Evolutionary conservation across 2,329 filamentous ascomycete genomes (phyloP).

Genomic region (Pseudogymnoascus sp.): DNA sequence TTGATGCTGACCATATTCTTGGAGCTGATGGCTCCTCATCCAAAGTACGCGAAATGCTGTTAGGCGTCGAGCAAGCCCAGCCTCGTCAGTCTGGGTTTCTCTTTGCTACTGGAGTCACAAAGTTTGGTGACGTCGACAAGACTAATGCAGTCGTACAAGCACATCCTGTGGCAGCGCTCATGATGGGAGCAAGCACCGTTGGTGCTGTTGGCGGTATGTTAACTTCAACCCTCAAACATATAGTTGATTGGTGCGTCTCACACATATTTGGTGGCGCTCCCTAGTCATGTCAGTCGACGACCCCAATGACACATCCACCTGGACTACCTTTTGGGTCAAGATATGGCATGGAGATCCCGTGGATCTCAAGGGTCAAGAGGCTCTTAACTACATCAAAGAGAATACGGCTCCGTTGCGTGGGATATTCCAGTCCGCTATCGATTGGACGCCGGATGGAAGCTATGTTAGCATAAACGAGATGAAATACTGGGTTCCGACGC

Average conservation of each 20-base stretch:
- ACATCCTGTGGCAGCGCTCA: constrained; percentile 29
- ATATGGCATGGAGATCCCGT: constrained; percentile 28
- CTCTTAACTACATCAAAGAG: constrained; percentile 28
- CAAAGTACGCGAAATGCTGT: constrained; percentile 27
- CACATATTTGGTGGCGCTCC: background rate
- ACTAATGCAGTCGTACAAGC: constrained; percentile 22
- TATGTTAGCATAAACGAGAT: constrained; percentile 31
- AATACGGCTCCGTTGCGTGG: constrained; percentile 25
- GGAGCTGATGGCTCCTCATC: constrained; percentile 30
- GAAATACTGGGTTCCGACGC: constrained; percentile 29
- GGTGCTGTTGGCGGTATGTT: constrained; percentile 28
- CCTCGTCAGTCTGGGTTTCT: constrained; percentile 25
- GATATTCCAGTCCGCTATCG: constrained; percentile 29
- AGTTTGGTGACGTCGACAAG: constrained; percentile 24
- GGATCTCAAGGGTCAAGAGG: constrained; percentile 30
- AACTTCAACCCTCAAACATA: background rate
- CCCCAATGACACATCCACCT: constrained; percentile 23
- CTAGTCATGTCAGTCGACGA: constrained; percentile 24
- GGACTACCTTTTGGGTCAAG: constrained; percentile 33
- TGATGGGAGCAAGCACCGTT: constrained; percentile 27
- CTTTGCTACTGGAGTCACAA: constrained; percentile 27
- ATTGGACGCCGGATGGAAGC: constrained; percentile 31
- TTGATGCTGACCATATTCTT: constrained; percentile 26
- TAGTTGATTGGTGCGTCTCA: background rate
- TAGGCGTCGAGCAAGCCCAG: constrained; percentile 23